phyloP scores from a whole-genome alignment of 768 basidiomycete genomes.

The Suillus placidus region DNA sequence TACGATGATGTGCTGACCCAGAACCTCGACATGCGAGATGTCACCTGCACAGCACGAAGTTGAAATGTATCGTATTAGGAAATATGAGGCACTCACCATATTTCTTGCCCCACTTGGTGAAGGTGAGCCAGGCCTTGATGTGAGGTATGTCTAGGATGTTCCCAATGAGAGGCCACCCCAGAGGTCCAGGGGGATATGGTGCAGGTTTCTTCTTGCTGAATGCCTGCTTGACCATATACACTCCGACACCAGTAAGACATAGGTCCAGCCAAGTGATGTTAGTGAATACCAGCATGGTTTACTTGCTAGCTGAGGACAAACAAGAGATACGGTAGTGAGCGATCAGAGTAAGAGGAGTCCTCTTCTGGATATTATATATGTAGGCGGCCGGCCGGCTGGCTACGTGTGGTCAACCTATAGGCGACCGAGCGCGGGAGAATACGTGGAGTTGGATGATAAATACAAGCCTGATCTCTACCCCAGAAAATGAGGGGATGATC shows the following conservation, averaged over 20 bases:
- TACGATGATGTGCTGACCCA: conserved; percentile 61
- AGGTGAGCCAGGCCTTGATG: conserved; percentile 47
- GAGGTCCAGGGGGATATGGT: conserved; percentile 50
- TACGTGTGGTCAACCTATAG: too few species aligned
- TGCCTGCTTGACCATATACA: conserved; percentile 31
- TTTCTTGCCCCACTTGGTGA: conserved; percentile 46
- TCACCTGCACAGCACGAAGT: conserved; percentile 43
- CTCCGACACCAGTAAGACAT: conserved; percentile 30
- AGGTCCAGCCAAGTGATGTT: conserved; percentile 34
- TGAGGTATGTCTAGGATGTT: conserved; percentile 54
- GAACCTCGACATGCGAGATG: conserved; percentile 59
- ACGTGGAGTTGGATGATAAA: too few species aligned
- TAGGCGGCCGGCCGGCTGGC: not conserved
- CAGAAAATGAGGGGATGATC: too few species aligned
- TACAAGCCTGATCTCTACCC: too few species aligned
- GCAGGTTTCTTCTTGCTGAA: conserved; percentile 24
- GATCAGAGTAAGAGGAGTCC: not conserved
- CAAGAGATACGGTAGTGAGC: not conserved
- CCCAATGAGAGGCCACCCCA: conserved; percentile 44
- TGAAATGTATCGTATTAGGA: not conserved
- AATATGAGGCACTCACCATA: conserved; percentile 35
- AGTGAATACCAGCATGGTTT: conserved; percentile 27
- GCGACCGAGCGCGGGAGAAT: too few species aligned
- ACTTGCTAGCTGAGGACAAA: not conserved
- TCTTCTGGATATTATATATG: not conserved